Evolutionary conservation across 495 filamentous ascomycete species (phyloP), one percentile per base, ranked within the genome.

Genomic region (Trichodelitschia bisporula): DNA sequence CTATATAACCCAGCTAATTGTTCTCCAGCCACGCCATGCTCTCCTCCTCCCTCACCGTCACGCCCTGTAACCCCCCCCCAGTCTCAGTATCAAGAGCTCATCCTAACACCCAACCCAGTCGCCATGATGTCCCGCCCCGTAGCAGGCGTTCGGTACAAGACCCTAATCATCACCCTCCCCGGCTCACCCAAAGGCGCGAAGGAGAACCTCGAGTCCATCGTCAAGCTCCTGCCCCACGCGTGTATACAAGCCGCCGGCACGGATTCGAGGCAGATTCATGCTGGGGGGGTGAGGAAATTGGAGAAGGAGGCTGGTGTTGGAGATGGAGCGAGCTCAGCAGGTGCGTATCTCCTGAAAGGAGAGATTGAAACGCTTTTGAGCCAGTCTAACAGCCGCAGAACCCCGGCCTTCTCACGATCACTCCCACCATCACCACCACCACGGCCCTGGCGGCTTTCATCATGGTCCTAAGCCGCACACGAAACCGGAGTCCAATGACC

Each of bases 71-170:
- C 74, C 56, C 4, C 35, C n/a, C n/a, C 25, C 29, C 15, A 13
- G 11, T 13, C 18, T 29, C 18, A 21, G 21, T 24, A n/a, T n/a
- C 21, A n/a, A 6, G 6, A 24, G 21, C 21, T 24, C 6, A 24
- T 24, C 21, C 6, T 24, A 6, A n/a, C 21, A 6, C 21, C 6
- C n/a, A 6, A n/a, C 21, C 6, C 16, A 91, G 79, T 95, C 54
- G 89, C 84, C n/a, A 69, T 91, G 55, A 95, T 95, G 86, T 74
- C 86, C 33, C 66, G 86, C 33, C 83, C 86, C 10, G 77, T 92
- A 30, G 89, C 89, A 29, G 86, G 86, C 6, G 72, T 89, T 8
- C 62, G 86, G 18, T 69, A 82, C 37, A 70, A 69, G 37, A 70
- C 80, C 4, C 51, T 99, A 30, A 79, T 99, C 26, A 54, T 93